phyloP scores from a whole-genome alignment of 192 early-diverging fungal species.

The Coemansia sp. region DNA sequence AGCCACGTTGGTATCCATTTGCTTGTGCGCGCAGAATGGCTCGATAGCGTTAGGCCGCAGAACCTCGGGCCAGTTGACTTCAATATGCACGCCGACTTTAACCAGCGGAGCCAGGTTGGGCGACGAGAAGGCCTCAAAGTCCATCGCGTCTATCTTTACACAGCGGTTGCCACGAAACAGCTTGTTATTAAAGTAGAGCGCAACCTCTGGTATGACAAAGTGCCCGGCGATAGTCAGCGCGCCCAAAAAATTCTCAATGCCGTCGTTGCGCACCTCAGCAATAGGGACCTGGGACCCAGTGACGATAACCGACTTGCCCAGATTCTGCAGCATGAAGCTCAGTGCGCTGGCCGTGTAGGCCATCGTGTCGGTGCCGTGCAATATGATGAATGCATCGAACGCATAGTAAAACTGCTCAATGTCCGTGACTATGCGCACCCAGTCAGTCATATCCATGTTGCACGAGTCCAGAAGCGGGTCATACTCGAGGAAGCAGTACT shows the following conservation, averaged over 20 bases:
- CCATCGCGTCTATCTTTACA: slow-evolving; percentile 72
- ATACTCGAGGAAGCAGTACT: slow-evolving; percentile 95
- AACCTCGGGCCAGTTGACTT: slow-evolving; percentile 88
- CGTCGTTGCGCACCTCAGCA: slow-evolving; percentile 97
- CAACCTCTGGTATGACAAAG: slow-evolving; percentile 95
- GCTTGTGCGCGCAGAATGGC: slow-evolving; percentile 80
- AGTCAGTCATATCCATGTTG: slow-evolving; percentile 92
- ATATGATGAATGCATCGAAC: slow-evolving; percentile 93
- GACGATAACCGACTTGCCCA: slow-evolving; percentile 97
- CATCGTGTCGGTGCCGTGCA: slow-evolving; percentile 94
- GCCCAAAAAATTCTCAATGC: slow-evolving; percentile 92
- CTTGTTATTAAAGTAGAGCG: slow-evolving; percentile 91
- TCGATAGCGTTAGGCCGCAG: slow-evolving; percentile 81
- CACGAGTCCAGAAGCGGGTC: slow-evolving; percentile 92
- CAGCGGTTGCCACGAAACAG: slow-evolving; percentile 90
- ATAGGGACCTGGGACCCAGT: slow-evolving; percentile 98
- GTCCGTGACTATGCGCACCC: slow-evolving; percentile 94
- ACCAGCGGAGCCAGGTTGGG: slow-evolving; percentile 89
- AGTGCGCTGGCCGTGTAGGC: slow-evolving; percentile 83
- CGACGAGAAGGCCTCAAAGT: slow-evolving; percentile 82
- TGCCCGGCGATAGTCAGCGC: slow-evolving; percentile 97
- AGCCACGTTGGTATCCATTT: slow-evolving; percentile 83
- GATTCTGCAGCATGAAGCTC: slow-evolving; percentile 94
- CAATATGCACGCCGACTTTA: slow-evolving; percentile 93
- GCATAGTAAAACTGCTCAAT: slow-evolving; percentile 91